These are phyloP conservation scores for Podospora comata DNA, from an alignment of 495 filamentous ascomycete genomes.

Conservation along the genomic window DNA sequence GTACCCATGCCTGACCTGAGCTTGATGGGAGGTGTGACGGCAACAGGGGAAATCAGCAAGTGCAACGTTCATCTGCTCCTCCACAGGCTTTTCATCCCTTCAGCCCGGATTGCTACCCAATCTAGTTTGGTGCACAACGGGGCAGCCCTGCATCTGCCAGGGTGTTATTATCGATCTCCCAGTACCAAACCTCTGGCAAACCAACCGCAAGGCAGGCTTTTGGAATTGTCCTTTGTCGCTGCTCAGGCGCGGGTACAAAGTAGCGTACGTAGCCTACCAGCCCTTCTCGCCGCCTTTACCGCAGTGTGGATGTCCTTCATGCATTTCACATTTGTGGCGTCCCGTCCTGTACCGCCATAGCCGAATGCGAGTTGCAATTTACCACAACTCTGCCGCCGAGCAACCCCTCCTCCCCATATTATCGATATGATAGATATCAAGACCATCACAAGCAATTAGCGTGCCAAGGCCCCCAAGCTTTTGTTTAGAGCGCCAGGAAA, in stretches of 20 bases:
- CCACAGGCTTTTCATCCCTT: background rate
- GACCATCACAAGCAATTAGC: background rate
- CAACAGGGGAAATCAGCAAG: conserved; percentile 2
- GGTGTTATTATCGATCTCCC: conserved; percentile 19
- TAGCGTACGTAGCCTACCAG: no score
- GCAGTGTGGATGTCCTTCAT: background rate
- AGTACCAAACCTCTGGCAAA: conserved; percentile 17
- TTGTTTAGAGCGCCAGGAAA: background rate
- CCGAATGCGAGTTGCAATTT: background rate
- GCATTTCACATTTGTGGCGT: background rate
- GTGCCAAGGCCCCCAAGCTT: background rate
- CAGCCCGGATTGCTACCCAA: conserved; percentile 11
- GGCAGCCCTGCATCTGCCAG: conserved; percentile 7
- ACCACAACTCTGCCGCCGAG: background rate
- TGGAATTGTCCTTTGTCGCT: background rate
- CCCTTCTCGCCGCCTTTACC: background rate
- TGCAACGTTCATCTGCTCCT: conserved; percentile 5
- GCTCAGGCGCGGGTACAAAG: no score
- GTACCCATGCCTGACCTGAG: conserved; percentile 14
- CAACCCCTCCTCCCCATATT: background rate
- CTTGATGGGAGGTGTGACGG: background rate
- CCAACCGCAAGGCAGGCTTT: conserved; percentile 9
- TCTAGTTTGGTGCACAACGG: conserved; percentile 2
- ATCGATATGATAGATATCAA: background rate
- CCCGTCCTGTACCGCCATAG: background rate